Evolutionary conservation across 139 green algal genomes (phyloP), one percentile per base, ranked within the genome.

Genomic region (Astrephomene gubernaculifera): DNA sequence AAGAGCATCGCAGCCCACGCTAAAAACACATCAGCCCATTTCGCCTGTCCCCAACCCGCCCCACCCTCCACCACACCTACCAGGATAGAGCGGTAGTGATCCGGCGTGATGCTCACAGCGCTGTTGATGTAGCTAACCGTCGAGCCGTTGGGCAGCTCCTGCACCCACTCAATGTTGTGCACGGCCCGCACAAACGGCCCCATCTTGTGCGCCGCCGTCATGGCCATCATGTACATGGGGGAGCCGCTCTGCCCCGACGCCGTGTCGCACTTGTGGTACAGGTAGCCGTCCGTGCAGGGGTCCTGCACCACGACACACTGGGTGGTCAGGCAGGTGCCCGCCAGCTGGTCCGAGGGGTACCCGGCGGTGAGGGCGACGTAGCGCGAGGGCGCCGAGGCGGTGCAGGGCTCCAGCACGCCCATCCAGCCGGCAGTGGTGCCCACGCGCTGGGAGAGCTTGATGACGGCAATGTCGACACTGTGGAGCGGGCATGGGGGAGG

Each of bases 321-420:
- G 29, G 84, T 85, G 9, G 74, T 70, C 84, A 87, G 87, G 80
- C 88, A 92, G 24, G 85, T 85, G 21, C 88, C 88, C 9, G 80
- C 36, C 22, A 70, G 21, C 76, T 87, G 70, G 63, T 92, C 88
- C 45, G 83, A 78, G 22, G 88, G 88, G 60, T 92, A 92, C 35
- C 88, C 88, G 24, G 81, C 85, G 29, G 85, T 81, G 17, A 75
- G 82, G 41, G 70, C 70, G 0, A 65, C 54, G 39, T 80, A 87
- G 69, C 68, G 81, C 1, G 75, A 61, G 60, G 74, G 38, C 31
- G 81, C 71, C 33, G 81, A 74, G 27, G 75, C 79, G 61, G 21
- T 74, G 74, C 88, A 92, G 29, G 75, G 84, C 52, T 87, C 81
- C 38, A 81, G 82, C 53, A 92, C 83, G 41, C 88, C 88, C 88